Conservation (phyloP, 495 filamentous ascomycete genomes). For the Hypoxylon crocopeplum region DNA sequence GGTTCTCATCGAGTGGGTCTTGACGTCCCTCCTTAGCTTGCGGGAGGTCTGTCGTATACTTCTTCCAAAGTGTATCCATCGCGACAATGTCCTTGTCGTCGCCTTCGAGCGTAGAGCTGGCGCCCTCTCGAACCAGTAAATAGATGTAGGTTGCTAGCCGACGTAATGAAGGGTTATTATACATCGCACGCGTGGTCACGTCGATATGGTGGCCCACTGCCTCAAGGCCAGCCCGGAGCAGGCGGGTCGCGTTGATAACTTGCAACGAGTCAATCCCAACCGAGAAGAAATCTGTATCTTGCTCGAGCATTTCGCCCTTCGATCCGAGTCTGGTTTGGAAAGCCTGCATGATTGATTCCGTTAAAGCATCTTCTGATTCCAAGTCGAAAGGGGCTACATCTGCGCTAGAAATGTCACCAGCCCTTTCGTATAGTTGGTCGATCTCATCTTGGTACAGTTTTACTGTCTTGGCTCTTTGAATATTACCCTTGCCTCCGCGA, state of each 20-base stretch:
- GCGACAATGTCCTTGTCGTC: background rate
- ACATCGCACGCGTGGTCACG: slow-evolving; percentile 43
- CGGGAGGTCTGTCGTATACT: slow-evolving; percentile 45
- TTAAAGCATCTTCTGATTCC: slow-evolving; percentile 37
- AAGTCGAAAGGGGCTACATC: slow-evolving; percentile 42
- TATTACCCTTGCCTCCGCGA: slow-evolving; percentile 62
- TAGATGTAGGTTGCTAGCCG: slow-evolving; percentile 41
- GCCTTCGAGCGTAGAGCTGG: background rate
- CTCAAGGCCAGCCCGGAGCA: slow-evolving; percentile 44
- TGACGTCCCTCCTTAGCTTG: slow-evolving; percentile 21
- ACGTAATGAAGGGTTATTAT: slow-evolving; percentile 44
- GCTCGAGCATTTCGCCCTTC: slow-evolving; percentile 28
- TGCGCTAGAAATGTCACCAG: slow-evolving; percentile 15
- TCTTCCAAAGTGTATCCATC: slow-evolving; percentile 21
- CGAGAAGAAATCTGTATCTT: slow-evolving; percentile 51
- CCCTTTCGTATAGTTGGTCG: slow-evolving; percentile 52
- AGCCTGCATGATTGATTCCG: slow-evolving; percentile 42
- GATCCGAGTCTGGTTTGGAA: slow-evolving; percentile 40
- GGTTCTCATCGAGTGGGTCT: slow-evolving; percentile 36
- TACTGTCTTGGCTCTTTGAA: slow-evolving; percentile 53
- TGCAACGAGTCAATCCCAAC: slow-evolving; percentile 63
- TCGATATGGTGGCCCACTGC: slow-evolving; percentile 42
- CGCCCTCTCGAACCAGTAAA: slow-evolving; percentile 21
- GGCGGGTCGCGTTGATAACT: slow-evolving; percentile 45
- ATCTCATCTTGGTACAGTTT: slow-evolving; percentile 62